Evolutionary conservation across 306 rosid species (phyloP), one percentile per base, ranked within the genome.

Genomic region (Quillaja saponaria): DNA sequence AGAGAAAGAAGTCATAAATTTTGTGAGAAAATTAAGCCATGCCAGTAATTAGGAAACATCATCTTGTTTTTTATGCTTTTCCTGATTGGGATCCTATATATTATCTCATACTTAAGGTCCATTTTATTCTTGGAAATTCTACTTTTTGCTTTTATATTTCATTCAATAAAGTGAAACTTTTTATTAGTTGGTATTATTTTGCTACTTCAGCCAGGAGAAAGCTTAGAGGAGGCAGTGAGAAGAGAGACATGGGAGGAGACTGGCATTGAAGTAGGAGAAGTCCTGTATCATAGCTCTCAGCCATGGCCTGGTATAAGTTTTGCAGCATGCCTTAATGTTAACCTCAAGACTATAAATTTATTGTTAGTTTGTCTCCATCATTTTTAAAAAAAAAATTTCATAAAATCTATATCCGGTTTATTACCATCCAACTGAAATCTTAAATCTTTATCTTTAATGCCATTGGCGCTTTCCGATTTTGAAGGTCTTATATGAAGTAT

Each of bases 181-280:
- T 41, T 62, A 38, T 54, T 35, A 44, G 50, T 35, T 69, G 50
- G 40, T 25, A 47, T 47, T 53, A 28, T 65, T 55, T 47, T 76
- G 49, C 40, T 46, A 58, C 61, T 52, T 61, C 78, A 92, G 99
- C 91, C 94, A 54, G 95, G 95, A 72, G 99, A 92, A 81, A 92
- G 91, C 81, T 78, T 92, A 81, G 96, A 92, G 78, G 95, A 86
- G 84, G 96, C 99, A 19, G 96, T 89, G 69, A 81, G 85, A 81
- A 86, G 99, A 75, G 99, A 92, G 76, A 84, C 99, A 34, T 84
- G 90, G 94, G 99, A 92, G 54, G 99, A 92, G 89, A 81, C 94
- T 17, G 94, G 96, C n/a, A 61, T 92, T 75, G 95, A 89, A 80
- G 96, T 92, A 25, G 98, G 89, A 62, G 87, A 92, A 67, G 96